Percentiles rank a stretch among this genome's conserved stretches.
Conservation (phyloP, 2,329 filamentous ascomycete genomes). For the Pseudocercospora vitis region DNA sequence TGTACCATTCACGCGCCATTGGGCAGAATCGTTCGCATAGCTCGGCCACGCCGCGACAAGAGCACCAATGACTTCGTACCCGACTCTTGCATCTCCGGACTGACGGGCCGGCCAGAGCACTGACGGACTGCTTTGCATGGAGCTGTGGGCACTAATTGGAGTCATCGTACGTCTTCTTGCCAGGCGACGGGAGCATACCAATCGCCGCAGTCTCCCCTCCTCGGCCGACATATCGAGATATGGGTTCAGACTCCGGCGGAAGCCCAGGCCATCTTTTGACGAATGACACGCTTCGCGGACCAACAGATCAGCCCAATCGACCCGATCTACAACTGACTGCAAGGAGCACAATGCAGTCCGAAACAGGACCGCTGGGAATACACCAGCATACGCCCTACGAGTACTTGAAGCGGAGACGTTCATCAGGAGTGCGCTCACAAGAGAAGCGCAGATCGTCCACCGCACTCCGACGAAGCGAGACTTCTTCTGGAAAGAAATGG, state of each 20-base stretch:
- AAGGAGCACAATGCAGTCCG: conserved; percentile 1
- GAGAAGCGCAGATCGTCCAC: conserved; percentile 19
- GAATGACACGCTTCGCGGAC: conserved; percentile 1
- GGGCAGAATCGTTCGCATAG: too few relatives aligned
- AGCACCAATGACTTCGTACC: too few relatives aligned
- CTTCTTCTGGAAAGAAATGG: conserved; percentile 13
- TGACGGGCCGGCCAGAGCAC: too few relatives aligned
- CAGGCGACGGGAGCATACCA: background rate
- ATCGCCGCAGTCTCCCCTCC: background rate
- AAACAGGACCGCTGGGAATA: conserved; percentile 14
- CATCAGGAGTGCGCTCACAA: conserved; percentile 13
- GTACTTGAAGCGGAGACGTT: conserved; percentile 18
- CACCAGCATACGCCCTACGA: conserved; percentile 16
- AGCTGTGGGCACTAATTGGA: too few relatives aligned
- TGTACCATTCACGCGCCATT: too few relatives aligned
- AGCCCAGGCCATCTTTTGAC: background rate
- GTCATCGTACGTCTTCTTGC: too few relatives aligned
- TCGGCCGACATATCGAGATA: background rate
- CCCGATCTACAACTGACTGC: background rate
- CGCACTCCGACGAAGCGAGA: conserved; percentile 16
- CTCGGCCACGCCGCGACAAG: too few relatives aligned
- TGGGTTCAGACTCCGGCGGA: background rate
- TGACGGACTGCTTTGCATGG: too few relatives aligned
- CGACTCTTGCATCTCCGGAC: too few relatives aligned
- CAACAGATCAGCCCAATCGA: background rate